phyloP scores from a whole-genome alignment of 352 stramenopile species.

The Bremia lactucae region DNA sequence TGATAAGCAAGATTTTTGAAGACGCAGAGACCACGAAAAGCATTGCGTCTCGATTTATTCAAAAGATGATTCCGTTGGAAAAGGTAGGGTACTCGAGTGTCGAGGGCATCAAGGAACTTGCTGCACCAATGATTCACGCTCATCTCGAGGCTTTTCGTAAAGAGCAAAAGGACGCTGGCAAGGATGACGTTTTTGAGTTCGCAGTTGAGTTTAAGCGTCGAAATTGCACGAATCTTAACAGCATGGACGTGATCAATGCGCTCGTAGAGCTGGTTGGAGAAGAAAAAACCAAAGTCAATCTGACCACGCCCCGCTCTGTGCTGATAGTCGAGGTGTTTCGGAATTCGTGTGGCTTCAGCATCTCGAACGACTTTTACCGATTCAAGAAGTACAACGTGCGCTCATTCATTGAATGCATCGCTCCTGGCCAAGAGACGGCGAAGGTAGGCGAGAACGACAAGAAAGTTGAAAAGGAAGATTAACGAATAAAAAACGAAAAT shows the following conservation, averaged over 20 bases:
- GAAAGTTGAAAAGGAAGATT: slow-evolving; percentile 9
- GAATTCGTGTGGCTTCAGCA: slow-evolving; percentile 60
- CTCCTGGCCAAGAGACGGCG: slow-evolving; percentile 15
- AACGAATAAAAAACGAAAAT: slow-evolving; percentile 2
- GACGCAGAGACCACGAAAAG: slow-evolving; percentile 53
- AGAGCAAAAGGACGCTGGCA: slow-evolving; percentile 14
- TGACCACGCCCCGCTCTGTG: slow-evolving; percentile 46
- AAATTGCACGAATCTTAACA: slow-evolving; percentile 63
- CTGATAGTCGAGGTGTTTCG: slow-evolving; percentile 70
- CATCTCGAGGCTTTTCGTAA: slow-evolving; percentile 25
- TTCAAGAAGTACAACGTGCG: slow-evolving; percentile 75
- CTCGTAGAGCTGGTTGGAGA: slow-evolving; percentile 42
- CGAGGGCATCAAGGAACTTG: slow-evolving; percentile 47
- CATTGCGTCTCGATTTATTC: slow-evolving; percentile 66
- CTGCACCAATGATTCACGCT: slow-evolving; percentile 42
- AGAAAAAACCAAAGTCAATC: slow-evolving; percentile 62
- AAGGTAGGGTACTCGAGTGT: slow-evolving; percentile 51
- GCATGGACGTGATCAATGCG: slow-evolving; percentile 63
- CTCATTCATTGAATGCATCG: slow-evolving; percentile 47
- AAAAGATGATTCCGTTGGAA: slow-evolving; percentile 65
- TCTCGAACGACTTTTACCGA: slow-evolving; percentile 65
- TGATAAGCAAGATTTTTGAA: slow-evolving; percentile 52
- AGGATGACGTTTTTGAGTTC: slow-evolving; percentile 24
- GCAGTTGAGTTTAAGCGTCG: slow-evolving; percentile 70
- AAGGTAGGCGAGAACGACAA: slow-evolving; percentile 18